These are phyloP conservation scores for Calonectria pteridis DNA, from an alignment of 2,329 filamentous ascomycete species.

Conservation along the genomic window DNA sequence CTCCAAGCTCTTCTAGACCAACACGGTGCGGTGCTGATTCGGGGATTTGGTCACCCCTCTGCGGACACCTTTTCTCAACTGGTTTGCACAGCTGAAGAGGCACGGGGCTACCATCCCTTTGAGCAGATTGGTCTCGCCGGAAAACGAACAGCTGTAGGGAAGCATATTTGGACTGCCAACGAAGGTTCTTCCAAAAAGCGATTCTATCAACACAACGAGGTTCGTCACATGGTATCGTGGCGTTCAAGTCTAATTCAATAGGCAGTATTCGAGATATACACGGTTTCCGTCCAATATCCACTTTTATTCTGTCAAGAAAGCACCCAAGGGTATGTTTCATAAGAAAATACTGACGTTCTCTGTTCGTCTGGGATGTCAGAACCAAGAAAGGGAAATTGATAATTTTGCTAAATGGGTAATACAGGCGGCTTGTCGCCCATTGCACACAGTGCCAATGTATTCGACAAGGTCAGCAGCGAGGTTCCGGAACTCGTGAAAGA, in stretches of 20 bases:
- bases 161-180: conserved; percentile 31
- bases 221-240: not conserved
- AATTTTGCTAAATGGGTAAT: not conserved
- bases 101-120: conserved; percentile 20
- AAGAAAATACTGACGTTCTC: accelerated
- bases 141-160: conserved; percentile 17
- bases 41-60: conserved; percentile 25
- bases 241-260: not conserved
- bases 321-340: conserved; percentile 24
- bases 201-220: conserved; percentile 34
- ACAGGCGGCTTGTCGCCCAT: conserved; percentile 25
- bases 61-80: conserved; percentile 29
- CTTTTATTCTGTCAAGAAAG: conserved; percentile 31
- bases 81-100: conserved; percentile 19
- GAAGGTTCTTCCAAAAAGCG: conserved; percentile 25
- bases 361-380: not conserved
- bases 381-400: not conserved
- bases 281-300: conserved; percentile 32
- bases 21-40: conserved; percentile 25
- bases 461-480: conserved; percentile 21
- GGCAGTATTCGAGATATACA: conserved; percentile 27
- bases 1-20: conserved; percentile 20
- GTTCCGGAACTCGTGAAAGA: conserved; percentile 25
- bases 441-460: conserved; percentile 28
- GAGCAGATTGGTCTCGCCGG: conserved; percentile 33